phyloP scores from a whole-genome alignment of 1,139 yeast genomes.

The Magnusiomyces fungicola region DNA sequence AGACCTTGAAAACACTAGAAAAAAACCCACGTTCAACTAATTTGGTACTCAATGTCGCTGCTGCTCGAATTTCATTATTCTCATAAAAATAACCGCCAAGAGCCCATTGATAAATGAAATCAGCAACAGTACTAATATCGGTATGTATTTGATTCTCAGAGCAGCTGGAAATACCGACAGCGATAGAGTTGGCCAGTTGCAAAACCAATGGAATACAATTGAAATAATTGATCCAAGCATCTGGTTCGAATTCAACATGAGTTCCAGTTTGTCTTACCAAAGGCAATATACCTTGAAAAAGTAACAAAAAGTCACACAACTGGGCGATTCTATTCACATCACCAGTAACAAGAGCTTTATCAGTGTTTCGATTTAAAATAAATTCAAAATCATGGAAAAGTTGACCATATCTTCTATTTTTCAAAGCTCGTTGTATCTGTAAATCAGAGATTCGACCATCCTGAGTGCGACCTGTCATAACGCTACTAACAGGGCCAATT shows the following conservation, averaged over 20 bases:
- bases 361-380: constrained; percentile 61
- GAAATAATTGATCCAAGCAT: constrained; percentile 76
- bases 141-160: constrained; percentile 16
- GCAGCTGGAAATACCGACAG: constrained; percentile 29
- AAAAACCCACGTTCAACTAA: not conserved
- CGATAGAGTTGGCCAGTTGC: constrained; percentile 33
- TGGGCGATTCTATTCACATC: constrained; percentile 34
- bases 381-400: constrained; percentile 79
- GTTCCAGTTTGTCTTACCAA: constrained; percentile 66
- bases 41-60: constrained; percentile 13
- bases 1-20: not conserved
- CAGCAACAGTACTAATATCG: constrained; percentile 24
- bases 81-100: constrained; percentile 19
- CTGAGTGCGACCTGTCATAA: constrained; percentile 30
- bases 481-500: constrained; percentile 43
- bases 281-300: constrained; percentile 78
- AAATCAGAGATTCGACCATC: constrained; percentile 19
- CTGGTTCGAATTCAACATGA: constrained; percentile 88
- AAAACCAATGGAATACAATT: constrained; percentile 52
- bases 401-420: constrained; percentile 78
- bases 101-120: constrained; percentile 28
- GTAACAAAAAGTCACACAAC: constrained; percentile 54
- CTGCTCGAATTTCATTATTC: constrained; percentile 6
- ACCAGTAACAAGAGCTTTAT: constrained; percentile 36
- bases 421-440: constrained; percentile 40